Conservation (phyloP, 1,139 yeast genomes). For the Debaryomycetaceae sp. region DNA sequence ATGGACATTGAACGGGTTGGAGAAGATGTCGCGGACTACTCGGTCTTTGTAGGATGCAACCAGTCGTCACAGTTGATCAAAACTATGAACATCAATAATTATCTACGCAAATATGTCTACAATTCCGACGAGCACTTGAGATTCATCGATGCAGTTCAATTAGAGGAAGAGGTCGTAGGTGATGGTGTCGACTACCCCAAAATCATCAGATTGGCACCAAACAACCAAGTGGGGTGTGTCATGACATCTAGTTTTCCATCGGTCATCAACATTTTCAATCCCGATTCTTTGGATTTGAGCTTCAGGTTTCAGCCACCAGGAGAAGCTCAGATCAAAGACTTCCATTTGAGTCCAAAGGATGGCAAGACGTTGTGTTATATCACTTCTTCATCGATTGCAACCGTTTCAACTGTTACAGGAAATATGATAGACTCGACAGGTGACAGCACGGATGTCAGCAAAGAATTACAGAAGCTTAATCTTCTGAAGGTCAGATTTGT, state of each 20-base stretch:
- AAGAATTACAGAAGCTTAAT: conserved; percentile 27
- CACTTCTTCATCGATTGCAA: conserved; percentile 51
- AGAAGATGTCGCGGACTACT: conserved; percentile 29
- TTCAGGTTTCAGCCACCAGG: conserved; percentile 15
- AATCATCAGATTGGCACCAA: conserved; percentile 48
- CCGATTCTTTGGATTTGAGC: conserved; percentile 44
- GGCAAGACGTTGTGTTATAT: conserved; percentile 56
- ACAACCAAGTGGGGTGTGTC: conserved; percentile 56
- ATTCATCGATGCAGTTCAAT: conserved; percentile 58
- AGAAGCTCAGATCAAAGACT: conserved; percentile 24
- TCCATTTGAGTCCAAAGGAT: conserved; percentile 34
- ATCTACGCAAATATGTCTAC: conserved; percentile 62
- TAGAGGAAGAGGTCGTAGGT: conserved; percentile 30
- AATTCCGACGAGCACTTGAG: conserved; percentile 57
- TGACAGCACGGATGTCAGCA: conserved; percentile 16
- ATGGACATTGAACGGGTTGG: conserved; percentile 44
- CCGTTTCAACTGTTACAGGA: conserved; percentile 47
- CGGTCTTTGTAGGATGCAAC: conserved; percentile 71
- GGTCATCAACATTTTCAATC: conserved; percentile 54
- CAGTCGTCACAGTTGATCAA: conserved; percentile 55
- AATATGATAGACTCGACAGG: conserved; percentile 31
- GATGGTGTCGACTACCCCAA: conserved; percentile 58
- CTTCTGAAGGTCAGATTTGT: conserved; percentile 62
- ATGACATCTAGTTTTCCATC: conserved; percentile 65
- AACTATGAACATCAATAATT: conserved; percentile 63